These are phyloP conservation scores for Sanghuangporus baumii DNA, from an alignment of 1,284 basidiomycete genomes.

Conservation along the genomic window DNA sequence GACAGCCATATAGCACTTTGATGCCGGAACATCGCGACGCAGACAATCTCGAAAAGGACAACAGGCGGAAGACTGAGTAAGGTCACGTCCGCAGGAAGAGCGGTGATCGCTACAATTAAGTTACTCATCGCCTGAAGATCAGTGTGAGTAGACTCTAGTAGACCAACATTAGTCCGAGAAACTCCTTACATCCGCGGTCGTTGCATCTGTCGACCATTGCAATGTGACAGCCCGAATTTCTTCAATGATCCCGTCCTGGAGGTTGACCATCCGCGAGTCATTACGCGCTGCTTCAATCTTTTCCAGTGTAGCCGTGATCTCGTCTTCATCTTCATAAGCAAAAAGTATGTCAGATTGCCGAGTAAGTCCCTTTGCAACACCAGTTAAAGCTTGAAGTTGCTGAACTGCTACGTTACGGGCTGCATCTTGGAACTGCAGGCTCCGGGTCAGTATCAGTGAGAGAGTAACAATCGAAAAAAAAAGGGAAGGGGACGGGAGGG, in stretches of 20 bases:
- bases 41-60: constrained; percentile 75
- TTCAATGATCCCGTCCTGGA: constrained; percentile 60
- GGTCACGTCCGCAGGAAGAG: constrained; percentile 65
- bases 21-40: constrained; percentile 65
- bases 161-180: not conserved
- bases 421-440: constrained; percentile 59
- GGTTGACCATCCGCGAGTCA: constrained; percentile 54
- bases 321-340: constrained; percentile 54
- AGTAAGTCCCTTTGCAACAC: constrained; percentile 80
- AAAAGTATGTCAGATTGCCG: constrained; percentile 65
- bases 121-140: constrained; percentile 62
- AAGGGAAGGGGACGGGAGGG: no score
- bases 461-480: not conserved
- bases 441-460: not conserved
- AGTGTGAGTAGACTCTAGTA: no score
- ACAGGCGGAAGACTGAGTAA: constrained; percentile 74
- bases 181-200: constrained; percentile 63
- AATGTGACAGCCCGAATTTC: constrained; percentile 59
- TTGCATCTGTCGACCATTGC: constrained; percentile 71
- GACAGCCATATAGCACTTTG: constrained; percentile 81
- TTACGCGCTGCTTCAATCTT: constrained; percentile 56
- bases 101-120: constrained; percentile 76
- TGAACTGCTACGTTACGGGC: constrained; percentile 53
- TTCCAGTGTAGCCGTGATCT: constrained; percentile 41
- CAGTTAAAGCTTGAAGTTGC: constrained; percentile 74